Base-by-base conservation (phyloP, 2,329 filamentous ascomycete genomes). In the Monosporascus sp. region DNA sequence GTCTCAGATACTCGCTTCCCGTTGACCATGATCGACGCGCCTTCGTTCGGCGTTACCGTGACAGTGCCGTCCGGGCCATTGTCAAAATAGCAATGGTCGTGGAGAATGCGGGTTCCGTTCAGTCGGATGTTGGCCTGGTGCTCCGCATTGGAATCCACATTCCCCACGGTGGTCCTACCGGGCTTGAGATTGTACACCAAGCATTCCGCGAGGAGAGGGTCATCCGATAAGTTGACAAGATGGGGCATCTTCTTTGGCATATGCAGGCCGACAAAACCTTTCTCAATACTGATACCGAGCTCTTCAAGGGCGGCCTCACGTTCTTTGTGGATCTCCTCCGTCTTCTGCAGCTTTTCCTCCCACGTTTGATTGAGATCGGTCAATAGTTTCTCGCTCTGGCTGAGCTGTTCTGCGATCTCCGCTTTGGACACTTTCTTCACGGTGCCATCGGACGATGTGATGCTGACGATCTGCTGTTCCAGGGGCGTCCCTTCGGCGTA, bases 161-260 rank as follows among this genome's bases (percentile, higher is more conserved):
- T 97, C 20, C 94, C 94, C 20, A 99, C 94, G 0, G 89, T 93
- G 0, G 94, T 99, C 8, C 84, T 89, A 34, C 94, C 94, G 6
- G 94, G 93, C 70, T 99, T 99, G 61, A 99, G 82, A 65, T 99
- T 99, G 74, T 99, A 99, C 39, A 99, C 90, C 53, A 99, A 76
- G 72, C 94, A 99, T 73, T 99, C 94, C 5, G 93, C 92, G 45
- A 99, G 80, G 34, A 99, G 78, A 8, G 94, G 94, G 66, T 94
- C 89, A 67, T 94, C 89, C n/a, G 92, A 97, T 61, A 99, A 74
- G 69, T 99, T 99, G 72, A 99, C 94, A 72, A 99, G 74, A 83
- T 99, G 94, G 8, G 94, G 94, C 90, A 97, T 99, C 73, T 97
- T 97, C 75, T 99, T 99, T 1, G 94, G 94, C 20, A 92, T 97